These are phyloP conservation scores for Lepraria neglecta DNA, from an alignment of 495 filamentous ascomycete species.

Conservation along the genomic window DNA sequence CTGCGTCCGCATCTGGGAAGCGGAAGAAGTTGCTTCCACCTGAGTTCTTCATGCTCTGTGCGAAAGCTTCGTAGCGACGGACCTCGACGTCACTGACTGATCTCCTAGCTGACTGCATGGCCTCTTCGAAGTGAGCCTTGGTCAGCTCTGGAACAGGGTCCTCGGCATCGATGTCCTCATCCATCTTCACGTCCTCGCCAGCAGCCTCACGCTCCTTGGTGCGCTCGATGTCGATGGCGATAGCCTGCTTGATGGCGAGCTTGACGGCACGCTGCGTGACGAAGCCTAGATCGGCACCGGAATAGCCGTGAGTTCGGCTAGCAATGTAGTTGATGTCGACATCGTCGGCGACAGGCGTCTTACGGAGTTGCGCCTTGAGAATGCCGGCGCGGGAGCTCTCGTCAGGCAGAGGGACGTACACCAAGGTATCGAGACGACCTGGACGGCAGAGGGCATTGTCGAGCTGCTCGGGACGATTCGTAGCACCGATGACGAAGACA, in stretches of 20 bases:
- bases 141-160: constrained; percentile 97
- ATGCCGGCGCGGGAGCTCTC: constrained; percentile 80
- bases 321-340: constrained; percentile 89
- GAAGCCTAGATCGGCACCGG: constrained; percentile 98
- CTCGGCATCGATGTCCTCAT: constrained; percentile 71
- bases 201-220: constrained; percentile 80
- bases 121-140: constrained; percentile 95
- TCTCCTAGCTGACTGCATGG: constrained; percentile 85
- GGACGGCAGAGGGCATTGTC: constrained; percentile 97
- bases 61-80: constrained; percentile 94
- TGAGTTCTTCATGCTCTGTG: constrained; percentile 96
- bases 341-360: constrained; percentile 86
- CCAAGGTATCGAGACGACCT: constrained; percentile 94
- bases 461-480: constrained; percentile 96
- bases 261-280: constrained; percentile 98
- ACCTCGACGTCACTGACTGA: constrained; percentile 97
- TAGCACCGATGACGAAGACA: constrained; percentile 98
- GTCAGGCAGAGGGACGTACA: constrained; percentile 95
- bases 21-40: constrained; percentile 94
- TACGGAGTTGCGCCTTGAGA: constrained; percentile 93
- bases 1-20: constrained; percentile 73
- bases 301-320: constrained; percentile 96
- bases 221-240: constrained; percentile 79
- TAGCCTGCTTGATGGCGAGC: constrained; percentile 98
- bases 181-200: constrained; percentile 72